Evolutionary conservation across 2,329 filamentous ascomycete genomes (phyloP), one percentile per base, ranked within the genome.

Genomic region (Apiospora malaysiana): DNA sequence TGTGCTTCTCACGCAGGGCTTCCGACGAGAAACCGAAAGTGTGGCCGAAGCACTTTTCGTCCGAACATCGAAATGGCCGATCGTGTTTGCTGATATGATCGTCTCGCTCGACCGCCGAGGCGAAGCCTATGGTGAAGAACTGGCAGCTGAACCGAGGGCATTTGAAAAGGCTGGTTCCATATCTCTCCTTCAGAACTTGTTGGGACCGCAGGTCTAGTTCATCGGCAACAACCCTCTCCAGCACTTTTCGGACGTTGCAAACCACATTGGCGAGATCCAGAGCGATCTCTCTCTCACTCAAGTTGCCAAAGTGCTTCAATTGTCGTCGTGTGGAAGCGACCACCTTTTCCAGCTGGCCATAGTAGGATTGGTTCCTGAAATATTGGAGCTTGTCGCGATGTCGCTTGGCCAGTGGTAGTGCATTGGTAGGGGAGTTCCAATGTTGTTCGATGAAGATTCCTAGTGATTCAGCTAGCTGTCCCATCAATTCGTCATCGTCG

Each of bases 121-220:
- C 69, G 71, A 84, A 85, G 0, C 83, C 83, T 67, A 83, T 76
- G 40, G 81, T 78, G 71, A 84, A 85, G 72, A 81, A 82, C 45
- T 74, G 78, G 72, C 83, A 84, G n/a, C 77, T 81, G 40, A 79
- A 72, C 45, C 76, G 79, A 0, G 76, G 76, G 70, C 83, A 84
- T 73, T 83, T 84, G 77, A 79, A 83, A 9, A 73, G 71, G 6
- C 77, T 79, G 2, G 73, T 23, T 8, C 83, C 82, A 69, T 84
- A 83, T 51, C 78, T 79, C 14, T 71, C 59, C 27, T 72, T 59
- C 21, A 75, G 27, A 21, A 68, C 40, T 14, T 21, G 23, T 4
- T 25, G 56, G 8, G n/a, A n/a, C n/a, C n/a, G n/a, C n/a, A n/a
- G 49, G 12, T 51, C 49, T 2, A 51, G 49, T 16, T 51, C 49